These are phyloP conservation scores for Platanthera zijinensis DNA, from an alignment of 106 monocot species.

Conservation along the genomic window DNA sequence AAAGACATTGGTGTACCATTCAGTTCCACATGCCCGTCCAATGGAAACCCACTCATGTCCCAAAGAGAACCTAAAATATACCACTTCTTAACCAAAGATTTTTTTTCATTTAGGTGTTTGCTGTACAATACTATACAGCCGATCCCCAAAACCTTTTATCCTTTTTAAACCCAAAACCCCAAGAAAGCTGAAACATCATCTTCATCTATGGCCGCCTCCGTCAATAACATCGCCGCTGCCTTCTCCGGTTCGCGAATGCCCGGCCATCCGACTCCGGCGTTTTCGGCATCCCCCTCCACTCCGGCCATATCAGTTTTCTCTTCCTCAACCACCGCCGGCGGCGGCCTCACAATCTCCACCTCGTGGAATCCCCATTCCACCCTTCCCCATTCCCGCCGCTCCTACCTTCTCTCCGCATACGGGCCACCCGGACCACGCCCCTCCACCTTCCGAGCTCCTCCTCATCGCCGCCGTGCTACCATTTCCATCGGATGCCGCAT, in stretches of 20 bases:
- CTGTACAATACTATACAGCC: background rate
- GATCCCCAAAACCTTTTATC: background rate
- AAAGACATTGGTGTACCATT: too few species aligned
- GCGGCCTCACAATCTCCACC: slow-evolving; percentile 8
- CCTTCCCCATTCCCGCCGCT: slow-evolving; percentile 1
- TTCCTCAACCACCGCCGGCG: background rate
- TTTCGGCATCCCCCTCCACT: background rate
- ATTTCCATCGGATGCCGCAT: slow-evolving; percentile 6
- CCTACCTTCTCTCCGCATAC: slow-evolving; percentile 10
- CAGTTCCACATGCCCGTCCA: too few species aligned
- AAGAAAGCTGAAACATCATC: background rate
- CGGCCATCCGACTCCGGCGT: background rate
- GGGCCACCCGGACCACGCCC: slow-evolving; percentile 10
- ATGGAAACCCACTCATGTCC: too few species aligned
- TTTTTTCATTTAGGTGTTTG: background rate
- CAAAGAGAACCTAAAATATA: too few species aligned
- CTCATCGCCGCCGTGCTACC: background rate
- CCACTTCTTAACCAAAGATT: too few species aligned
- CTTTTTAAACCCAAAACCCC: background rate
- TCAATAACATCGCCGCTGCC: slow-evolving; percentile 19
- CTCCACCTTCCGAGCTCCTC: background rate
- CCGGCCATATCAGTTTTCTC: background rate
- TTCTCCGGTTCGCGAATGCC: background rate
- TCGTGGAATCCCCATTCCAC: slow-evolving; percentile 15
- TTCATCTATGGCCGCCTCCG: slow-evolving; percentile 12